phyloP scores from a whole-genome alignment of 2,329 filamentous ascomycete genomes.

The Botryotinia narcissicola region DNA sequence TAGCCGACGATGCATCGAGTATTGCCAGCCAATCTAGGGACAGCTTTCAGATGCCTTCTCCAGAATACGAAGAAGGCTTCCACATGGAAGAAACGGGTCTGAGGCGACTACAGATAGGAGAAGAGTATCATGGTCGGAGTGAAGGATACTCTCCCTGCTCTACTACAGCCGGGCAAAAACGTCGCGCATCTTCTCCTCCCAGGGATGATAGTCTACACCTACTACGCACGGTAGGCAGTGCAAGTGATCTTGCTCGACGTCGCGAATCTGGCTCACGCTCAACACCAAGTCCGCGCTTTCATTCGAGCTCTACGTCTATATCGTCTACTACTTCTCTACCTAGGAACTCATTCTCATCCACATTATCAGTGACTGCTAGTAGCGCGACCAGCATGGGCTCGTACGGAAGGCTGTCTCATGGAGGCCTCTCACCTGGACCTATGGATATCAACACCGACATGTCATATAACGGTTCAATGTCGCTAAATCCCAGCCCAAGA shows the following conservation, averaged over 20 bases:
- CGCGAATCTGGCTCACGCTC: conserved; percentile 52
- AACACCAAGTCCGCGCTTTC: conserved; percentile 54
- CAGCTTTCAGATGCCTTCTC: conserved; percentile 54
- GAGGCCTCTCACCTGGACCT: conserved; percentile 50
- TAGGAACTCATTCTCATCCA: conserved; percentile 62
- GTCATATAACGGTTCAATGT: conserved; percentile 50
- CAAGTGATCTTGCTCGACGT: conserved; percentile 38
- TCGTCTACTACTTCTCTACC: conserved; percentile 64
- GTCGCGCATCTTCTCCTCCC: conserved; percentile 61
- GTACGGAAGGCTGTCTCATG: conserved; percentile 59
- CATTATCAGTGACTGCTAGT: conserved; percentile 57
- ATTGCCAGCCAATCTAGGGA: conserved; percentile 52
- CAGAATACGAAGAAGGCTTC: conserved; percentile 44
- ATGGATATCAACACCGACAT: conserved; percentile 45
- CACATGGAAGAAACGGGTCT: conserved; percentile 53
- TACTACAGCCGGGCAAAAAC: conserved; percentile 54
- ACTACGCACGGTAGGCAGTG: conserved; percentile 37
- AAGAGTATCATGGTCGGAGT: conserved; percentile 45
- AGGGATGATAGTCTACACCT: conserved; percentile 46
- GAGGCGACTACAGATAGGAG: conserved; percentile 49
- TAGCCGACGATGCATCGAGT: conserved; percentile 50
- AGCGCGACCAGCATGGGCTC: conserved; percentile 65
- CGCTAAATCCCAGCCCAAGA: conserved; percentile 41
- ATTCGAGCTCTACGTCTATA: conserved; percentile 57
- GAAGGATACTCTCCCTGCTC: conserved; percentile 35